These are phyloP conservation scores for Omphalotus olearius DNA, from an alignment of 1,284 basidiomycete genomes.

Conservation along the genomic window DNA sequence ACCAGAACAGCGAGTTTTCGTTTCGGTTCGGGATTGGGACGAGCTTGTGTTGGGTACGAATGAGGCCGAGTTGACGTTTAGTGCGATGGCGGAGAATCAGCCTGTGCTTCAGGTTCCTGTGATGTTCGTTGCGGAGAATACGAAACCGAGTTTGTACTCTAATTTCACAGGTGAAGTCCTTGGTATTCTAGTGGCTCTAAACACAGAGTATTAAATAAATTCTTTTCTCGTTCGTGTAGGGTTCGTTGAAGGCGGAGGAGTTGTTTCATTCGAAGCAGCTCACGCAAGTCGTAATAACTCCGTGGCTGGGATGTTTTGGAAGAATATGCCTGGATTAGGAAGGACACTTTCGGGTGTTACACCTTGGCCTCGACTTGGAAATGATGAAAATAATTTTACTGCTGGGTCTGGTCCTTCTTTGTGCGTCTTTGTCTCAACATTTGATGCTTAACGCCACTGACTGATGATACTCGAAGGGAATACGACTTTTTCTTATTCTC, in stretches of 20 bases:
- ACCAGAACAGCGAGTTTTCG: slow-evolving; percentile 52
- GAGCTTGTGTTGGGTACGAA: slow-evolving; percentile 38
- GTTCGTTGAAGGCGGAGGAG: slow-evolving; percentile 61
- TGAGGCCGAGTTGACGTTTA: slow-evolving; percentile 43
- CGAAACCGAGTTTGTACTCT: slow-evolving; percentile 30
- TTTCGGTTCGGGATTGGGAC: slow-evolving; percentile 56
- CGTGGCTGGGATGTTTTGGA: slow-evolving; percentile 52
- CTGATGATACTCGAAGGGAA: slow-evolving; percentile 38
- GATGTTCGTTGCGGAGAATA: slow-evolving; percentile 31
- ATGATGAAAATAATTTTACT: slow-evolving; percentile 48
- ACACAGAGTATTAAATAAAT: neutral
- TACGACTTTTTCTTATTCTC: slow-evolving; percentile 66
- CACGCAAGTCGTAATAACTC: slow-evolving; percentile 51
- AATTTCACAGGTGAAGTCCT: slow-evolving; percentile 43
- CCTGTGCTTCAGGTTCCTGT: slow-evolving; percentile 28
- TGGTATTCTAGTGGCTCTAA: neutral
- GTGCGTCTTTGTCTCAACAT: slow-evolving; percentile 34
- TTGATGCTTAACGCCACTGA: no score
- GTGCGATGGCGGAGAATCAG: slow-evolving; percentile 37
- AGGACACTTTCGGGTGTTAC: slow-evolving; percentile 57
- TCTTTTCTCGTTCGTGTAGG: slow-evolving; percentile 33
- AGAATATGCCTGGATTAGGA: slow-evolving; percentile 54
- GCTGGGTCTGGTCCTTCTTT: slow-evolving; percentile 59
- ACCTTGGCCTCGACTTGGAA: slow-evolving; percentile 51
- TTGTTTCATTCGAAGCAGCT: slow-evolving; percentile 61